Percentiles rank a stretch among this genome's conserved stretches.
Evolutionary conservation across 1,139 yeast genomes (phyloP).

Genomic region (Zygosaccharomyces pseudobailii): DNA sequence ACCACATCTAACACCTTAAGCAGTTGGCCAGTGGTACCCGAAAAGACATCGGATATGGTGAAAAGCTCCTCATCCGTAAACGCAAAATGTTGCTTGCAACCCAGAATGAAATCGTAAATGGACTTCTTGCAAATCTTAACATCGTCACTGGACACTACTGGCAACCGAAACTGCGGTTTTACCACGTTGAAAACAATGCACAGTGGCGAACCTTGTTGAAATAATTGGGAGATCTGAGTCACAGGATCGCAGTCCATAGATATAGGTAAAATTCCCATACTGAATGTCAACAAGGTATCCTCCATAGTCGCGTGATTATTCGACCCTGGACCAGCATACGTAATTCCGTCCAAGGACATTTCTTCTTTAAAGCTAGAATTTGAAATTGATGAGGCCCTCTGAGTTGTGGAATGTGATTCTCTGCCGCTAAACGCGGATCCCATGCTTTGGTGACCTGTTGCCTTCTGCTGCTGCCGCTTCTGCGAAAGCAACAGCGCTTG

Average conservation of each 20-base stretch:
- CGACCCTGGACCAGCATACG: constrained; percentile 16
- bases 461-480: constrained; percentile 31
- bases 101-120: constrained; percentile 84
- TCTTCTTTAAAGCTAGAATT: constrained; percentile 23
- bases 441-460: constrained; percentile 15
- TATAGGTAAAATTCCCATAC: constrained; percentile 74
- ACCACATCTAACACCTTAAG: constrained; percentile 69
- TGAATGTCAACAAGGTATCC: constrained; percentile 46
- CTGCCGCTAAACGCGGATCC: constrained; percentile 16
- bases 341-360: constrained; percentile 20
- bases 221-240: constrained; percentile 80
- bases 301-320: constrained; percentile 30
- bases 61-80: constrained; percentile 79
- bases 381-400: constrained; percentile 28
- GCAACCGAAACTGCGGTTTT: constrained; percentile 39
- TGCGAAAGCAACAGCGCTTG: constrained; percentile 60
- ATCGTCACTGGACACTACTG: constrained; percentile 69
- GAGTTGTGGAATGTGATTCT: constrained; percentile 16
- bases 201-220: constrained; percentile 89
- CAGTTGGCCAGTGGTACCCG: constrained; percentile 75
- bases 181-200: constrained; percentile 73
- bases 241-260: constrained; percentile 82
- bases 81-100: constrained; percentile 73
- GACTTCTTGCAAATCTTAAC: constrained; percentile 80
- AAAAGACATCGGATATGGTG: constrained; percentile 84